Conservation (phyloP, 208 protist species). For the Spongospora subterranea region DNA sequence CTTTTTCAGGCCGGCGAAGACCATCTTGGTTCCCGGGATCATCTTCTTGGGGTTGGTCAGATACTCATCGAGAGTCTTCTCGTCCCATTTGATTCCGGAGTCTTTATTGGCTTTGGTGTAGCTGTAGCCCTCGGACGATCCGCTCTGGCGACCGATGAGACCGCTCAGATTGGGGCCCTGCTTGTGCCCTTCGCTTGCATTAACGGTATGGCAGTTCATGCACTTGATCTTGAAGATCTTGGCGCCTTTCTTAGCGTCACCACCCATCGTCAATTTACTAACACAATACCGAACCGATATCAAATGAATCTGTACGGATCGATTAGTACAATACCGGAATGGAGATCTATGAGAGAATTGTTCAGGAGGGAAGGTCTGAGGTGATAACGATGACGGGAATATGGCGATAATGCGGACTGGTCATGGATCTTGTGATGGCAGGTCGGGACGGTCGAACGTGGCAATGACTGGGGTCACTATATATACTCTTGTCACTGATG, state of each 20-base stretch:
- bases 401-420: no score
- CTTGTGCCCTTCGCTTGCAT: conserved; percentile 61
- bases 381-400: no score
- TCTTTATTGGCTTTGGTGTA: conserved; percentile 92
- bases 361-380: no score
- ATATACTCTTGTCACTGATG: no score
- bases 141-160: conserved; percentile 87
- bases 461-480: no score
- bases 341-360: no score
- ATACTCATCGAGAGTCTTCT: conserved; percentile 90
- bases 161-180: conserved; percentile 74
- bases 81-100: conserved; percentile 85
- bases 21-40: conserved; percentile 93
- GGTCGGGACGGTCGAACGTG: no score
- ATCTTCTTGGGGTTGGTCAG: conserved; percentile 94
- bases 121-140: conserved; percentile 85
- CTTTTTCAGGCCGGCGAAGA: conserved; percentile 92
- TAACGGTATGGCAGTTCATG: conserved; percentile 66
- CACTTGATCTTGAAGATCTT: conserved; percentile 74
- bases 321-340: no score
- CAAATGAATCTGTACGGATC: no score
- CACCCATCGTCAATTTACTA: conserved; percentile 29
- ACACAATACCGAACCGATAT: no score
- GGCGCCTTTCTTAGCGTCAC: conserved; percentile 65
- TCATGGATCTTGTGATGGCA: no score